A percentile compares a stretch with the other conserved stretches of the same genome.
Conservation (phyloP, 352 stramenopile genomes). For the Globisporangium megalacanthum region DNA sequence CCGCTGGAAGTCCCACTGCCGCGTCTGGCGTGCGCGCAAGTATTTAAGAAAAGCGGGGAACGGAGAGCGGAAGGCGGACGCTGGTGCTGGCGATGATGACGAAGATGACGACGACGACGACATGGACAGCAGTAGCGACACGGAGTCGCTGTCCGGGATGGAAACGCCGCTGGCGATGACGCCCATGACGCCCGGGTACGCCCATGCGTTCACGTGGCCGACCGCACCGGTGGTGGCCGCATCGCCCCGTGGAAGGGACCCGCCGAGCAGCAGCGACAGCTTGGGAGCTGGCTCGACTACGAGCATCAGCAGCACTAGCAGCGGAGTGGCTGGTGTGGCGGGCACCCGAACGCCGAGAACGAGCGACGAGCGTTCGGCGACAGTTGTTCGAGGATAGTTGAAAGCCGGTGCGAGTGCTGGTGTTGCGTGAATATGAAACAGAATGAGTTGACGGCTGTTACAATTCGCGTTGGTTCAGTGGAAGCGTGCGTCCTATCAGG, state of each 20-base stretch:
- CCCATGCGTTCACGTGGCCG: constrained; percentile 11
- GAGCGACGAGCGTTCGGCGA: no score
- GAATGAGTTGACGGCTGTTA: no score
- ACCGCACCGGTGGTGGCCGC: background rate
- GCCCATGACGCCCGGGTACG: constrained; percentile 13
- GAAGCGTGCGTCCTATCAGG: no score
- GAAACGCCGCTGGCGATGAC: constrained; percentile 16
- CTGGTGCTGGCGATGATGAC: background rate
- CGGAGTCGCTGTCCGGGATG: constrained; percentile 16
- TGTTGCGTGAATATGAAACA: no score
- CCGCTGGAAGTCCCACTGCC: constrained; percentile 88
- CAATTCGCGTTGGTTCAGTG: no score
- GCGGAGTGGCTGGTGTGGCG: background rate
- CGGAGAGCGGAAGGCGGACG: no score
- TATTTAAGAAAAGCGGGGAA: constrained; percentile 60
- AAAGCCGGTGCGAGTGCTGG: background rate
- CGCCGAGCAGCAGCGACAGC: background rate
- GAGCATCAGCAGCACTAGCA: background rate
- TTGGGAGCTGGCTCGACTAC: background rate
- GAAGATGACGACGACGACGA: background rate
- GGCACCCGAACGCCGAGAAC: background rate
- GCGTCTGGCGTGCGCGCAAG: constrained; percentile 75
- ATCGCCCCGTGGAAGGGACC: background rate
- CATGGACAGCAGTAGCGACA: constrained; percentile 7
- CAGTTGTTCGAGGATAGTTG: no score